Evolutionary conservation across 495 filamentous ascomycete genomes (phyloP).

Genomic region (Penicillium herquei): DNA sequence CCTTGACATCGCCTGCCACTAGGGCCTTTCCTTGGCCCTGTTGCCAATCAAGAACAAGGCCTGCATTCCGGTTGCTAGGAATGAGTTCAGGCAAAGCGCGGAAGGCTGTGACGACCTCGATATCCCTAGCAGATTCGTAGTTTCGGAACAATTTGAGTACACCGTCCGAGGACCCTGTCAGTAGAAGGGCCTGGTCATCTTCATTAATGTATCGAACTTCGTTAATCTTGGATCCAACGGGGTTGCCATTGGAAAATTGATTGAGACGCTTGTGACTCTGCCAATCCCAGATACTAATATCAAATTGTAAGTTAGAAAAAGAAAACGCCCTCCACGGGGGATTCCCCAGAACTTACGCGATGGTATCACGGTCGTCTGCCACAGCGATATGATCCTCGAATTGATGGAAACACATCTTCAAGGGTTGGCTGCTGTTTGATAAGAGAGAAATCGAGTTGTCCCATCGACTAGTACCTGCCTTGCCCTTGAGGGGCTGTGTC

Average conservation of each 20-base stretch:
- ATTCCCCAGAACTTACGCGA: constrained; percentile 49
- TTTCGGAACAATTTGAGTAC: constrained; percentile 92
- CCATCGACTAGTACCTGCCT: constrained; percentile 82
- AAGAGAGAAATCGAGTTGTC: constrained; percentile 72
- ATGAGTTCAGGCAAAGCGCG: constrained; percentile 89
- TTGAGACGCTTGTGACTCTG: constrained; percentile 66
- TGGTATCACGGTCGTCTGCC: constrained; percentile 86
- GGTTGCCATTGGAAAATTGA: constrained; percentile 92
- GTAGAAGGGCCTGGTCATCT: constrained; percentile 89
- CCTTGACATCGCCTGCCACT: constrained; percentile 92
- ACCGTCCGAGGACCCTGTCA: constrained; percentile 94
- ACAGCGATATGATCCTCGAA: constrained; percentile 94
- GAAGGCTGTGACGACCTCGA: constrained; percentile 90
- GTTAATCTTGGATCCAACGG: constrained; percentile 84
- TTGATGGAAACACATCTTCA: constrained; percentile 94
- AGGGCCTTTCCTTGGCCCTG: constrained; percentile 93
- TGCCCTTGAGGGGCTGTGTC: constrained; percentile 88
- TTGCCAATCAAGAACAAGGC: constrained; percentile 96
- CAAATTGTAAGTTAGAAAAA: constrained; percentile 26
- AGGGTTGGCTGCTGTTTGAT: constrained; percentile 82
- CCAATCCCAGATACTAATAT: constrained; percentile 87
- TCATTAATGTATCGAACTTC: constrained; percentile 97
- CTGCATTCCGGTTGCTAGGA: constrained; percentile 87
- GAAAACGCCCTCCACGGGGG: neutral
- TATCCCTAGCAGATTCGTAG: constrained; percentile 65